Conservation (phyloP, 306 rosid species). For the Vachellia collinsii region DNA sequence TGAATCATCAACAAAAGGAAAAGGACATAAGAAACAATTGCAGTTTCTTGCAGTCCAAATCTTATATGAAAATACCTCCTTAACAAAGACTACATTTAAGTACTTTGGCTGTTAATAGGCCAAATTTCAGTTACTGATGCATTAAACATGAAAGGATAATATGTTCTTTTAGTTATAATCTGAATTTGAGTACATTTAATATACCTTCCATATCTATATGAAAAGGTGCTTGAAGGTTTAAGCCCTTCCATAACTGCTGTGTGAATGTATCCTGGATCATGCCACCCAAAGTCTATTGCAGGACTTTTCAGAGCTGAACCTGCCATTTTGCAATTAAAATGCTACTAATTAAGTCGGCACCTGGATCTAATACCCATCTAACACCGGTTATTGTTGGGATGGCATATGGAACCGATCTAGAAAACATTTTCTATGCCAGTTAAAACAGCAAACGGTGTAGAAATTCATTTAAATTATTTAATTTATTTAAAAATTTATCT, state of each 20-base stretch:
- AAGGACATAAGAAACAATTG: not conserved
- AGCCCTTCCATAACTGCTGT: conserved; percentile 84
- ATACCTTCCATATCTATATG: conserved; percentile 92
- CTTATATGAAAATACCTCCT: not conserved
- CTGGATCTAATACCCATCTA: too few species aligned
- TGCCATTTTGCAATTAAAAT: conserved; percentile 31
- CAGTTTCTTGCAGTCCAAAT: conserved; percentile 5
- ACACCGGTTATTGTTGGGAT: too few species aligned
- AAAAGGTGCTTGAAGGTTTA: conserved; percentile 60
- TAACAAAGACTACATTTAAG: not conserved
- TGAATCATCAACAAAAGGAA: conserved; percentile 35
- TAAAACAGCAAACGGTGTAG: too few species aligned
- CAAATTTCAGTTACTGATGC: not conserved
- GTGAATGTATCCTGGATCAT: conserved; percentile 92
- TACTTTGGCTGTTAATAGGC: not conserved
- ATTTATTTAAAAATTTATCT: too few species aligned
- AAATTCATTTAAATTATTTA: too few species aligned
- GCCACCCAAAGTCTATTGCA: conserved; percentile 96
- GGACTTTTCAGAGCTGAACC: conserved; percentile 63
- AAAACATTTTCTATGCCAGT: too few species aligned
- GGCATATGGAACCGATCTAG: too few species aligned
- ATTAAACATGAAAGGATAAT: not conserved
- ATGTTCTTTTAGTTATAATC: not conserved
- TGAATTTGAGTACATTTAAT: not conserved
- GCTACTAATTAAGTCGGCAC: not conserved